These are phyloP conservation scores for Choiromyces venosus DNA, from an alignment of 495 filamentous ascomycete species.

Conservation along the genomic window DNA sequence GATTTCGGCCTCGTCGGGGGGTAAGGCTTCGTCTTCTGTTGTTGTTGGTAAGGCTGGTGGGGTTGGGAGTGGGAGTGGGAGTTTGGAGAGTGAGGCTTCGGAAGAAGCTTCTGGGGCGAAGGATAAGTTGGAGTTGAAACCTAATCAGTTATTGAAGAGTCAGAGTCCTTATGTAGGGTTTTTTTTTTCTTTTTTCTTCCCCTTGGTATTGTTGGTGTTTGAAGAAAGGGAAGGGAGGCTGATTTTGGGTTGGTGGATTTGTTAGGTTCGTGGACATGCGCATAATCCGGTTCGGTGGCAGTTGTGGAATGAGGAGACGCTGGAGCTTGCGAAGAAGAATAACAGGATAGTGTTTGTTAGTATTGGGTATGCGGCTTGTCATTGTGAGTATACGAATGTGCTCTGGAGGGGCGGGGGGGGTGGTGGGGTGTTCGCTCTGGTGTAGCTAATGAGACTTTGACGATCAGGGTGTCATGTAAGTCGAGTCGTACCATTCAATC, in stretches of 20 bases:
- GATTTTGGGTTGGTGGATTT: slow-evolving; percentile 1
- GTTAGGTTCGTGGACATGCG: slow-evolving; percentile 57
- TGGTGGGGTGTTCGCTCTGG: background rate
- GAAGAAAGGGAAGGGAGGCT: background rate
- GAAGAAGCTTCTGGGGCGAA: slow-evolving; percentile 19
- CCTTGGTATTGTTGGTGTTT: background rate
- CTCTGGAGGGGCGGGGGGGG: background rate
- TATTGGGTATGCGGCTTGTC: slow-evolving; percentile 93
- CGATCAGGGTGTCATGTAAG: slow-evolving; percentile 43
- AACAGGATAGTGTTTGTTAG: slow-evolving; percentile 89
- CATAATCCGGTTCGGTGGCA: slow-evolving; percentile 92
- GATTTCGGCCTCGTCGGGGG: slow-evolving; percentile 23
- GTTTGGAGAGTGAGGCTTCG: slow-evolving; percentile 16
- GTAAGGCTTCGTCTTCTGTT: slow-evolving; percentile 2
- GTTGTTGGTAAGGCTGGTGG: background rate
- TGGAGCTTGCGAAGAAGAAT: slow-evolving; percentile 66
- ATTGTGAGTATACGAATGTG: slow-evolving; percentile 57
- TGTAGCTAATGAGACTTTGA: slow-evolving; percentile 14
- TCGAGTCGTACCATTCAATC: slow-evolving; percentile 20
- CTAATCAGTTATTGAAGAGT: slow-evolving; percentile 27
- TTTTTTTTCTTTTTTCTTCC: background rate
- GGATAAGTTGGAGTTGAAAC: slow-evolving; percentile 35
- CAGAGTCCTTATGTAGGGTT: slow-evolving; percentile 40
- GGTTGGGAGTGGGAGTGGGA: slow-evolving; percentile 11
- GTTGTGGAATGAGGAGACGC: slow-evolving; percentile 70